phyloP scores from a whole-genome alignment of 2,329 filamentous ascomycete species.

The Diaporthe sp. region DNA sequence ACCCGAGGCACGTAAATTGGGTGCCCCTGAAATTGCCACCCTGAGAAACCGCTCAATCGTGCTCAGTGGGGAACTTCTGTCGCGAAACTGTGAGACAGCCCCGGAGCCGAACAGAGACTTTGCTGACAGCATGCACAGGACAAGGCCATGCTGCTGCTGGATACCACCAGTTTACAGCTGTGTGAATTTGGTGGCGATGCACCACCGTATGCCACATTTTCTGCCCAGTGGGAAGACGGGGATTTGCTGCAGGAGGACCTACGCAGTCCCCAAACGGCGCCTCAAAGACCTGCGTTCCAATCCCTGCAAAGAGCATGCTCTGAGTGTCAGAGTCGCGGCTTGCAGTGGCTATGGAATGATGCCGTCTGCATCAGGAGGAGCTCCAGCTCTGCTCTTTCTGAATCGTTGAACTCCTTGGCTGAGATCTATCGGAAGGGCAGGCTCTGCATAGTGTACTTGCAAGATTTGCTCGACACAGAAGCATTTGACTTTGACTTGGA shows the following conservation, averaged over 20 bases:
- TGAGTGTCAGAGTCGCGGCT: not conserved
- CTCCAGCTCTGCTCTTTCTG: not conserved
- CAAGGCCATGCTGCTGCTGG: not conserved
- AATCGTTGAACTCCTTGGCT: slow-evolving; percentile 13
- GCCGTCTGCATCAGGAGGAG: slow-evolving; percentile 5
- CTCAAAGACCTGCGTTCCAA: not conserved
- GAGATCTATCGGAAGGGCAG: not conserved
- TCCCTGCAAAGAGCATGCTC: not conserved
- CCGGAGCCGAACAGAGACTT: not conserved
- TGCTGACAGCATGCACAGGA: not conserved
- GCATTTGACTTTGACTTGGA: not conserved
- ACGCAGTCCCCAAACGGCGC: not conserved
- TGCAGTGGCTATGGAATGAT: slow-evolving; percentile 32
- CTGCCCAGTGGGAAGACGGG: not conserved
- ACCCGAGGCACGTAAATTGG: not conserved
- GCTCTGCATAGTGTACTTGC: slow-evolving; percentile 28
- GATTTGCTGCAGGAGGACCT: not conserved
- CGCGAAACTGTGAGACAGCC: not conserved
- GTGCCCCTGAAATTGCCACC: not conserved
- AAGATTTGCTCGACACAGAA: not conserved
- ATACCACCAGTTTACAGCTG: not conserved
- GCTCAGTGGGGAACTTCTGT: not conserved
- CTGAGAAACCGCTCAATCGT: not conserved
- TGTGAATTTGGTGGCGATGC: not conserved
- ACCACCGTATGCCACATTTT: slow-evolving; percentile 9